These are phyloP conservation scores for Tieghemostelium lacteum DNA, from an alignment of 78 protist genomes.

Conservation along the genomic window DNA sequence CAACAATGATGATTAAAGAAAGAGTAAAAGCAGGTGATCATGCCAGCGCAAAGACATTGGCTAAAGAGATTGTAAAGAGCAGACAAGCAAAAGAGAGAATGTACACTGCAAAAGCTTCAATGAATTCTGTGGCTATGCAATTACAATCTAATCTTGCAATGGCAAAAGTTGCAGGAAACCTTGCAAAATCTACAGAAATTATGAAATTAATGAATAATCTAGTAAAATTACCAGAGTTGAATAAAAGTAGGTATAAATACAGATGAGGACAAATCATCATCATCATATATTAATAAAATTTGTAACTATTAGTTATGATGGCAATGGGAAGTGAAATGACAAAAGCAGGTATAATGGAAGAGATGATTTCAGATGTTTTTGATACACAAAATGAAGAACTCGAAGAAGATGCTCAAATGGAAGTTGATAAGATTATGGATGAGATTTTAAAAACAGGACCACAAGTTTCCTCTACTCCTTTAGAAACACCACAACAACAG, in stretches of 20 bases:
- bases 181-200: conserved; percentile 71
- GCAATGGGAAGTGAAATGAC: conserved; percentile 75
- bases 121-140: conserved; percentile 81
- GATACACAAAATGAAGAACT: conserved; percentile 31
- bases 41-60: conserved; percentile 69
- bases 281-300: too few species aligned
- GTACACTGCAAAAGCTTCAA: conserved; percentile 81
- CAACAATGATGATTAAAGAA: conserved; percentile 66
- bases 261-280: too few species aligned
- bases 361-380: conserved; percentile 59
- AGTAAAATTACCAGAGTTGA: conserved; percentile 71
- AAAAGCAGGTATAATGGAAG: conserved; percentile 77
- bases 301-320: conserved; percentile 76
- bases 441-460: conserved; percentile 58
- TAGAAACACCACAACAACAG: conserved; percentile 10
- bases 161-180: conserved; percentile 74
- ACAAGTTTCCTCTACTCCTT: not conserved
- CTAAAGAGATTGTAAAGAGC: conserved; percentile 60
- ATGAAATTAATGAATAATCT: conserved; percentile 84
- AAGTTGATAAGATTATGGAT: conserved; percentile 61
- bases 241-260: too few species aligned
- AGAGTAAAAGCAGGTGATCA: conserved; percentile 83
- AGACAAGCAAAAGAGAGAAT: conserved; percentile 75
- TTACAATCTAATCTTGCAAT: conserved; percentile 62
- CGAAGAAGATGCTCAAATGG: conserved; percentile 72